phyloP scores from a whole-genome alignment of 2,329 filamentous ascomycete genomes.

The Exophiala sideris region DNA sequence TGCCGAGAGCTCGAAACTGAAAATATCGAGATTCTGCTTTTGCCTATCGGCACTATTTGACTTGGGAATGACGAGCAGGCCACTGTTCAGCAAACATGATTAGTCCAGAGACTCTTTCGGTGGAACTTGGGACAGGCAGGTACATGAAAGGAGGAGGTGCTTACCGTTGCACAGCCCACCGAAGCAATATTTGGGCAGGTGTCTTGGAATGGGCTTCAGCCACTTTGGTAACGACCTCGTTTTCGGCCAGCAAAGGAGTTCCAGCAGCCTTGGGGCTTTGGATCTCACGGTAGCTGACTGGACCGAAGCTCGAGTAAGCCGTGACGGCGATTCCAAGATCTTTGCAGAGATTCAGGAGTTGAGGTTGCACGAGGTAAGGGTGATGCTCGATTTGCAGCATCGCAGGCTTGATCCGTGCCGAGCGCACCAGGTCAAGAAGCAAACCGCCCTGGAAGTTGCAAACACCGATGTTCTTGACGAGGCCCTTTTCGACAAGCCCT shows the following conservation, averaged over 20 bases:
- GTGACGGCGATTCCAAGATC: conserved; percentile 16
- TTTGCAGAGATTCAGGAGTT: conserved; percentile 28
- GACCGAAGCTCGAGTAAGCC: conserved; percentile 57
- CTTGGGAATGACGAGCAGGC: conserved; percentile 79
- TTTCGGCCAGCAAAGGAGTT: conserved; percentile 62
- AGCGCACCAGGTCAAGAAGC: conserved; percentile 38
- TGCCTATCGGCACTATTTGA: conserved; percentile 54
- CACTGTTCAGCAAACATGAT: conserved; percentile 30
- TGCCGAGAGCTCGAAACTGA: conserved; percentile 7
- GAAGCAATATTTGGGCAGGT: conserved; percentile 76
- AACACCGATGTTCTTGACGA: conserved; percentile 65
- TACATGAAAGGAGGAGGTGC: not conserved
- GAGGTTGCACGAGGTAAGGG: conserved; percentile 33
- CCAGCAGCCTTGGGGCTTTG: conserved; percentile 51
- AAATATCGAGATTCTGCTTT: conserved; percentile 14
- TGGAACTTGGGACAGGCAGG: not conserved
- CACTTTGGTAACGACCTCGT: conserved; percentile 60
- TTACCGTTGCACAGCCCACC: conserved; percentile 76
- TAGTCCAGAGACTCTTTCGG: not conserved
- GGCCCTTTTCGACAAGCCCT: conserved; percentile 52
- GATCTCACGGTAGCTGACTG: conserved; percentile 73
- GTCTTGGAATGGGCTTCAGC: conserved; percentile 69
- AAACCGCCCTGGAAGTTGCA: conserved; percentile 61
- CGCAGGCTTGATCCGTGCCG: conserved; percentile 31
- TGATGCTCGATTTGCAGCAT: conserved; percentile 32